phyloP scores from a whole-genome alignment of 495 filamentous ascomycete genomes.

The Friedmanniomyces endolithicus region DNA sequence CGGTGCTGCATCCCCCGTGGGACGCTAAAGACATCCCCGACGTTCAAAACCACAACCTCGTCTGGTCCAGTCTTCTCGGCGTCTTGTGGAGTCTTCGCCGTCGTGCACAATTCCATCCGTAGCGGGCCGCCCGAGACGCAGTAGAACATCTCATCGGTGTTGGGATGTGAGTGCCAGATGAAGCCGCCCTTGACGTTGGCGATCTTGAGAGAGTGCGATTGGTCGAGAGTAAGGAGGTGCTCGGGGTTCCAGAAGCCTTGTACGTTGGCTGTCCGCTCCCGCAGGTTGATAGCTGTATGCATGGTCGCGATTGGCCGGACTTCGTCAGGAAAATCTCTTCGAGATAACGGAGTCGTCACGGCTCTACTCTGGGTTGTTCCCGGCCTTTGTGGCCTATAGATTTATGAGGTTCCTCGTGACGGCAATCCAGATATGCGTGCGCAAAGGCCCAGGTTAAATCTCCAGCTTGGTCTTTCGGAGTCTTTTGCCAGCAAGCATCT shows the following conservation, averaged over 20 bases:
- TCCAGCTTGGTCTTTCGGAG: too few species aligned
- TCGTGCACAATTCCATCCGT: conserved; percentile 16
- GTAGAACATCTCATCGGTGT: conserved; percentile 34
- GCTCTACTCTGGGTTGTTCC: too few species aligned
- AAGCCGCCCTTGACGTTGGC: conserved; percentile 30
- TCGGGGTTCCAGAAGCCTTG: conserved; percentile 10
- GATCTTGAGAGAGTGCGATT: conserved; percentile 24
- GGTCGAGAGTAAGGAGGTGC: conserved; percentile 19
- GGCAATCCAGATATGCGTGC: too few species aligned
- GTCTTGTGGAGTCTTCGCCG: conserved; percentile 5
- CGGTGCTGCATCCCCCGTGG: conserved; percentile 18
- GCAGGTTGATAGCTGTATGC: conserved; percentile 1
- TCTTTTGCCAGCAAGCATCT: too few species aligned
- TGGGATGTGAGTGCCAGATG: conserved; percentile 30
- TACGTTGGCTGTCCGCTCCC: background rate
- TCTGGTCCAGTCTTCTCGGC: conserved; percentile 4
- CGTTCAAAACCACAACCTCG: conserved; percentile 15
- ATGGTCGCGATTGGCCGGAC: background rate
- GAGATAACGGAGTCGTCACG: too few species aligned
- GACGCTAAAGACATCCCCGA: conserved; percentile 18
- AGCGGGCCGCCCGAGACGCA: conserved; percentile 20
- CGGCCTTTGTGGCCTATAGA: too few species aligned
- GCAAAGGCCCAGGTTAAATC: too few species aligned
- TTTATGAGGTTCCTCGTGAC: too few species aligned
- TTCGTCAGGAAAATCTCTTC: too few species aligned